A percentile compares a stretch with the other conserved stretches of the same genome.
phyloP scores from a whole-genome alignment of 106 monocot species.

The Iris macrosiphon region DNA sequence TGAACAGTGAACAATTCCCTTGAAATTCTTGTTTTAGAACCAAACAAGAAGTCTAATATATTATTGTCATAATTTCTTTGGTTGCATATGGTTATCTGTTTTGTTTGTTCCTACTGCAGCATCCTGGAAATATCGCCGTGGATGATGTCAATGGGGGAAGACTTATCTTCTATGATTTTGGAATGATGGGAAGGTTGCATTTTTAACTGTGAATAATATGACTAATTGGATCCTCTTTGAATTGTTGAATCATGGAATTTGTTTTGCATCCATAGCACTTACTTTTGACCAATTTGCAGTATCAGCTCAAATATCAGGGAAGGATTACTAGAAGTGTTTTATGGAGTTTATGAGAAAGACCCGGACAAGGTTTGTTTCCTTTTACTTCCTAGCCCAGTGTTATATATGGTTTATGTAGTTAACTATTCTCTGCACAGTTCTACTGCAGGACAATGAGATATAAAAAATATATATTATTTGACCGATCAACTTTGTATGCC shows the following conservation, averaged over 20 bases:
- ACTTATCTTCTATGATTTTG: conserved; percentile 99
- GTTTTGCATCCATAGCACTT: neutral
- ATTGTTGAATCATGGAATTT: conserved; percentile 1
- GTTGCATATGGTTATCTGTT: neutral
- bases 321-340: conserved; percentile 92
- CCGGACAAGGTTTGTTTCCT: conserved; percentile 66
- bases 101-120: conserved; percentile 39
- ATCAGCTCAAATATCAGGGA: conserved; percentile 96
- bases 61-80: neutral
- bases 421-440: too few species aligned
- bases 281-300: conserved; percentile 40
- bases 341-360: conserved; percentile 99
- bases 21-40: neutral
- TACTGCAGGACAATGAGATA: too few species aligned
- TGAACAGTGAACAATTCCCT: neutral
- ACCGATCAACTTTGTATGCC: too few species aligned
- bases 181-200: conserved; percentile 98
- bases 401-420: too few species aligned
- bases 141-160: conserved; percentile 98
- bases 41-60: neutral
- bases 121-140: conserved; percentile 99
- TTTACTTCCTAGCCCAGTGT: neutral
- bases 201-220: neutral
- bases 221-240: conserved; percentile 2
- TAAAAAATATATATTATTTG: too few species aligned